Percentiles rank a stretch among this genome's conserved stretches.
phyloP scores from a whole-genome alignment of 2,329 filamentous ascomycete genomes.

The Blastomyces silverae region DNA sequence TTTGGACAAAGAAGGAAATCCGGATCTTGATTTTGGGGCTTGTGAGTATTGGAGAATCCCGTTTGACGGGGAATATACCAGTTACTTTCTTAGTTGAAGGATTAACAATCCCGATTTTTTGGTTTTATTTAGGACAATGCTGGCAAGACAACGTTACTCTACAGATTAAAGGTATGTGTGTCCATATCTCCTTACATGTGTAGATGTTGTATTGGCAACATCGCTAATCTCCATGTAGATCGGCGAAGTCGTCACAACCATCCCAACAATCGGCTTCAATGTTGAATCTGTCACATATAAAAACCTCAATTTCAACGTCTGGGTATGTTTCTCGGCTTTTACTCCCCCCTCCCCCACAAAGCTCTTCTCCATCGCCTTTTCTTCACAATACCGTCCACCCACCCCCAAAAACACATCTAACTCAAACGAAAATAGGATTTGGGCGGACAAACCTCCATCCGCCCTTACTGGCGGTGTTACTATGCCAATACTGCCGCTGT shows the following conservation, averaged over 20 bases:
- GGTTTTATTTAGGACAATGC: slow-evolving; percentile 70
- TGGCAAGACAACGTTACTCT: slow-evolving; percentile 93
- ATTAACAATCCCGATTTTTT: slow-evolving; percentile 11
- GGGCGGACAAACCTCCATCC: slow-evolving; percentile 95
- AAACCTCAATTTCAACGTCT: slow-evolving; percentile 98
- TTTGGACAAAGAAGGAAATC: slow-evolving; percentile 97
- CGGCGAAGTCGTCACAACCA: slow-evolving; percentile 96
- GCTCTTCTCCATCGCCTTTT: background rate
- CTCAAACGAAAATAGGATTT: slow-evolving; percentile 57
- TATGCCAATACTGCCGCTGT: slow-evolving; percentile 98
- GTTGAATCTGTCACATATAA: slow-evolving; percentile 98
- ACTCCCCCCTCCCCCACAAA: slow-evolving; percentile 3
- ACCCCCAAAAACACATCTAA: slow-evolving; percentile 10
- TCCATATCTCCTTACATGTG: background rate
- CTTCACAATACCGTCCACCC: background rate
- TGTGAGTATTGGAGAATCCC: slow-evolving; percentile 49
- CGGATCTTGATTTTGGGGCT: slow-evolving; percentile 89
- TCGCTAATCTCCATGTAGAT: slow-evolving; percentile 53
- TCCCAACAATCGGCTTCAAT: slow-evolving; percentile 98
- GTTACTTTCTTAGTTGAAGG: background rate
- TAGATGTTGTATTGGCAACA: background rate
- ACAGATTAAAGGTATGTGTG: slow-evolving; percentile 74
- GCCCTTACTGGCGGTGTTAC: slow-evolving; percentile 98
- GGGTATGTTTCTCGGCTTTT: slow-evolving; percentile 54
- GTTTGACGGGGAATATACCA: background rate